Percentiles rank a stretch among this genome's conserved stretches.
phyloP scores from a whole-genome alignment of 306 rosid genomes.

The Prunus padus region DNA sequence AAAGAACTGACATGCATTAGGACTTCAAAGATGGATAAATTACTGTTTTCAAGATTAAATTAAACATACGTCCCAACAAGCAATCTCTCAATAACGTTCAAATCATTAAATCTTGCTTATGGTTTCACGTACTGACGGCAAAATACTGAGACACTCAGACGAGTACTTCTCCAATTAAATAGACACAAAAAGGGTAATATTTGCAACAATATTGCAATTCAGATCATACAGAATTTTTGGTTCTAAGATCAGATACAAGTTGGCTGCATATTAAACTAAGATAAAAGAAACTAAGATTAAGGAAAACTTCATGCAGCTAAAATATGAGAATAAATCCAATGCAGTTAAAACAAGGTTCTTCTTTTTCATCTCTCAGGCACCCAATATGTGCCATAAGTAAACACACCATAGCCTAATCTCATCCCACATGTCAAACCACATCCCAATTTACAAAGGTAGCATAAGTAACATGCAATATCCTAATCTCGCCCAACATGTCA shows the following conservation, averaged over 20 bases:
- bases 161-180: background rate
- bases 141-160: background rate
- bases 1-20: background rate
- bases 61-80: background rate
- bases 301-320: background rate
- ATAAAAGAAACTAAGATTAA: background rate
- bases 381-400: background rate
- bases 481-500: background rate
- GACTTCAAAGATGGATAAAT: background rate
- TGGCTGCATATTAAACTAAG: background rate
- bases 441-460: background rate
- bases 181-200: background rate
- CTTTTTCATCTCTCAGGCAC: background rate
- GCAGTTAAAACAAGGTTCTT: background rate
- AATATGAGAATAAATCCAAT: background rate
- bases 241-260: background rate
- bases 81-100: background rate
- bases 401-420: background rate
- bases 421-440: background rate
- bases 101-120: background rate
- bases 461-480: background rate
- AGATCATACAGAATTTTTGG: background rate
- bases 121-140: background rate
- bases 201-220: background rate
- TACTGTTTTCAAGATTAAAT: background rate